Evolutionary conservation across 2,329 filamentous ascomycete species (phyloP), one percentile per base, ranked within the genome.

Genomic region (Fusarium chaquense): DNA sequence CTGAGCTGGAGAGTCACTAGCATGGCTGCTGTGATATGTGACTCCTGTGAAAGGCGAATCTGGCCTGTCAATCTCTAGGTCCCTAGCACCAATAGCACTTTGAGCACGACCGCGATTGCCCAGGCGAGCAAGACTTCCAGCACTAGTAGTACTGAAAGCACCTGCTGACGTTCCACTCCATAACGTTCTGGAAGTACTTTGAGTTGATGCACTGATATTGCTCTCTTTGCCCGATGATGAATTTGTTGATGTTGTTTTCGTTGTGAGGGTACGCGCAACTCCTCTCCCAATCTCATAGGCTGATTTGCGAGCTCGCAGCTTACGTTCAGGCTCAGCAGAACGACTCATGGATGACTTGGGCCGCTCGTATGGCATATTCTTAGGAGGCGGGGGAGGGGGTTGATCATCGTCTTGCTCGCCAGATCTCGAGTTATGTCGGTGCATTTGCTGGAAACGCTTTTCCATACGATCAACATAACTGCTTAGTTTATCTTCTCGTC

Each of bases 401-500:
- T 89, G 88, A 18, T 83, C 82, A 41, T 84, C 83, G 45, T 86
- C 82, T 28, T 74, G 69, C 26, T 70, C 57, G 28, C 63, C 66
- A 36, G 81, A 76, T 43, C 83, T 84, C 18, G 82, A 79, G 67
- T 83, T 87, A 43, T 89, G 82, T 52, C 89, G 85, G 55, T 94
- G 91, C 83, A 93, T 88, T 66, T 88, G 88, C 50, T 89, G 87
- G 41, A 98, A 81, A 36, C 93, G 89, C 69, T 88, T 91, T 77
- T 98, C 95, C 94, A 98, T 98, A 50, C 94, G 88, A 74, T 96
- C 89, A 6, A 97, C 93, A 75, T 98, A 98, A 75, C 92, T 94
- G 76, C 89, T 92, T 13, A 97, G 83, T 73, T 94, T 89, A 36
- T 85, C 86, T 49, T 87, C 84, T 43, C 79, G 78, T 11, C 78